Base-by-base conservation (phyloP, 2,329 filamentous ascomycete species). In the Sarocladium oryzae region DNA sequence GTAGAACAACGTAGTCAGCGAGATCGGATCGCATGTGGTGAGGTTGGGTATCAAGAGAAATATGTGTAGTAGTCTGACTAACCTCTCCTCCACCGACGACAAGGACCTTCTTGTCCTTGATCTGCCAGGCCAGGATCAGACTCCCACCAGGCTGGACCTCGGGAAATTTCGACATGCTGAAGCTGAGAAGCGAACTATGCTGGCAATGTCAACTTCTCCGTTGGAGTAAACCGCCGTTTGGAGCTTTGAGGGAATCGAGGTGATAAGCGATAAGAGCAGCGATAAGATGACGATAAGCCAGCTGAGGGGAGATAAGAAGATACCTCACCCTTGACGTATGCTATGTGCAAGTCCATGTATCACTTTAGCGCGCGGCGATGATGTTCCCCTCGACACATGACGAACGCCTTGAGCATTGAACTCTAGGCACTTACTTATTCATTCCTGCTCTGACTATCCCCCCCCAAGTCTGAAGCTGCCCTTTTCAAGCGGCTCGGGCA, bases 11-110 rank as follows among this genome's bases (percentile, higher is more conserved):
- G 18, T 9, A 28, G 26, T 48, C 16, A 48, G 43, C 11, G 21
- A 24, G 15, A 18, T 40, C 11, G 40, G 23, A 28, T 43, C 40
- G 10, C 40, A 43, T 43, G 13, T 26, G 37, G 13, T 3, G 4
- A 23, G 11, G 23, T 43, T 28, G 40, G 40, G 40, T 26, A 43
- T 28, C 21, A 58, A 56, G n/a, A 57, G 35, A 50, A 43, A 15
- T 20, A 24, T 15, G 45, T n/a, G 36, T 24, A 20, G 37, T 48
- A 32, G n/a, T 50, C 28, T 7, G 13, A 28, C 80, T 59, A 73
- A 95, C 92, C 78, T 97, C 92, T 68, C 93, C 93, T 60, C 93
- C 93, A 57, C 93, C 93, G 7, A 99, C 82, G 4, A 99, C 88
- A n/a, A 99, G 73, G 15, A 97, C 86, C 57, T 84, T 82, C 70